phyloP scores from a whole-genome alignment of 1,284 basidiomycete genomes.

The Melampsora americana region DNA sequence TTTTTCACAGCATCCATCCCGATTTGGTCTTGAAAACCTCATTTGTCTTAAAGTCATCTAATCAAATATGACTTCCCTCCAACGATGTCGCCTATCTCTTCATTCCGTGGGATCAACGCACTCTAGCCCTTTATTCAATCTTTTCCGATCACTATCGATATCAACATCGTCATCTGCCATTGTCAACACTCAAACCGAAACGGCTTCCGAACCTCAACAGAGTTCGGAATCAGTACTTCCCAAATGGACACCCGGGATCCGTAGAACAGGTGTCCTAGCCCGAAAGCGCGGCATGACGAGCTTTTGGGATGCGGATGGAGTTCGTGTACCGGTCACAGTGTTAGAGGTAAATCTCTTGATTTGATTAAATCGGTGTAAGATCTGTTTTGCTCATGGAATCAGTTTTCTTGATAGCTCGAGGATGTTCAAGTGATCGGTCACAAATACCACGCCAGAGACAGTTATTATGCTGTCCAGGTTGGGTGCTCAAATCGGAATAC shows the following conservation, averaged over 20 bases:
- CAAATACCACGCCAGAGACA: conserved; percentile 52
- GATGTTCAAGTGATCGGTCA: conserved; percentile 56
- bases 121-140: neutral
- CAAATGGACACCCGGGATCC: conserved; percentile 76
- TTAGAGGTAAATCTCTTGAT: conserved; percentile 69
- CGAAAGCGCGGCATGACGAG: conserved; percentile 93
- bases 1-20: too few species aligned
- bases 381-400: neutral
- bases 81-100: neutral
- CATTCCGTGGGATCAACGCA: neutral
- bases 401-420: conserved; percentile 56
- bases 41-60: too few species aligned
- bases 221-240: neutral
- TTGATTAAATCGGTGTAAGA: conserved; percentile 12
- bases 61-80: neutral
- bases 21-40: too few species aligned
- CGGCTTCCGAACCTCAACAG: neutral
- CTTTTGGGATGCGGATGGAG: conserved; percentile 86
- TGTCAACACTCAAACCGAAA: neutral
- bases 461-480: conserved; percentile 81
- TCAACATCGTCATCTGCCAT: neutral
- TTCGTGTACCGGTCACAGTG: conserved; percentile 83
- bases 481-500: conserved; percentile 71
- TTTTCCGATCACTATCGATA: neutral
- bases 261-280: conserved; percentile 89